phyloP scores from a whole-genome alignment of 179 eudicot genomes.

The Pouteria campechiana region DNA sequence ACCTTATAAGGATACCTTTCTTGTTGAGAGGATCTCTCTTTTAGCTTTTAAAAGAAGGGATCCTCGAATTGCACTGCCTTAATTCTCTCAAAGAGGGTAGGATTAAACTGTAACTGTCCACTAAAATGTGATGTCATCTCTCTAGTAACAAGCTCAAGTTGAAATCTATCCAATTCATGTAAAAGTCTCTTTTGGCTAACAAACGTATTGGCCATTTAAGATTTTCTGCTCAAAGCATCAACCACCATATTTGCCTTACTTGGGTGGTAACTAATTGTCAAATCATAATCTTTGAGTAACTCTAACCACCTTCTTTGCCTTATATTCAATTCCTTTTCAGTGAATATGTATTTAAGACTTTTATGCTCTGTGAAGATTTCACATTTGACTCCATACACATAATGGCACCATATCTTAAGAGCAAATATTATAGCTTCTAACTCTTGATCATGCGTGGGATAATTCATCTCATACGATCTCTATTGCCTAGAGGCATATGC shows the following conservation, averaged over 20 bases:
- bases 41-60: not conserved
- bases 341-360: too few species aligned
- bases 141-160: too few species aligned
- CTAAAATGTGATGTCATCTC: too few species aligned
- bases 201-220: not conserved
- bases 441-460: too few species aligned
- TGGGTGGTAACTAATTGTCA: not conserved
- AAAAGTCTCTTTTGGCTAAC: too few species aligned
- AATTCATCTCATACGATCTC: too few species aligned
- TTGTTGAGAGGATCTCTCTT: not conserved
- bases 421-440: too few species aligned
- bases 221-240: conserved; percentile 1
- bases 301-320: conserved; percentile 6
- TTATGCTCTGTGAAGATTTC: not conserved
- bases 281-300: conserved; percentile 5
- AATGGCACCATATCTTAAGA: too few species aligned
- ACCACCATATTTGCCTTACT: conserved; percentile 7
- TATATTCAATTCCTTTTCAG: conserved; percentile 1
- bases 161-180: too few species aligned
- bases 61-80: not conserved
- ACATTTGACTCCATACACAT: too few species aligned
- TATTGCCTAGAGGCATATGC: too few species aligned
- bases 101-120: not conserved
- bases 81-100: not conserved
- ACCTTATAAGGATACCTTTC: not conserved